Percentiles rank a stretch among this genome's conserved stretches.
phyloP scores from a whole-genome alignment of 2,329 filamentous ascomycete genomes.

The Fusarium keratoplasticum region DNA sequence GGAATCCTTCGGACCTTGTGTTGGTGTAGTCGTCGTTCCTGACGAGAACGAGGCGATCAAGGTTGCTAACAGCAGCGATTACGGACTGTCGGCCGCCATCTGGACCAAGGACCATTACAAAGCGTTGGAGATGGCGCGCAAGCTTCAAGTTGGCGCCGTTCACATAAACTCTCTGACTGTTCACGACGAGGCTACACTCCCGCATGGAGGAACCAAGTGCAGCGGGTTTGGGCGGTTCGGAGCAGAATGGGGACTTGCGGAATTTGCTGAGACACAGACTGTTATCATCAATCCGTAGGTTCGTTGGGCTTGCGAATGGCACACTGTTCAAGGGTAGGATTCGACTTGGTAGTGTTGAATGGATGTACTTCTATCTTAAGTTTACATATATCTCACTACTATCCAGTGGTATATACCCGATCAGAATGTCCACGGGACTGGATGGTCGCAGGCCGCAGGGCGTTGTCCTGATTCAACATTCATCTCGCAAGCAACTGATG shows the following conservation, averaged over 20 bases:
- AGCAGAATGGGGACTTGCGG: background rate
- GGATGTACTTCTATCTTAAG: no score
- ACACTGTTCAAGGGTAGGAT: no score
- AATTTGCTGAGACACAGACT: background rate
- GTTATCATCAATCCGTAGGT: background rate
- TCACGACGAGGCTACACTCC: background rate
- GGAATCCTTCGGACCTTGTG: background rate
- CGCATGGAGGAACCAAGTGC: background rate
- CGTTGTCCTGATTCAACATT: no score
- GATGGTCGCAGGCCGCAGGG: background rate
- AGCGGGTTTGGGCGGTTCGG: background rate
- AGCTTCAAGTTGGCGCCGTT: background rate
- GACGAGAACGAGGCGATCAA: background rate
- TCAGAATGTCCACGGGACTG: background rate
- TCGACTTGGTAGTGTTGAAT: no score
- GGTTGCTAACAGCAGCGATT: background rate
- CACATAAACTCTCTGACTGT: background rate
- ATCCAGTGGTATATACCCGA: background rate
- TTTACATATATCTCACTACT: no score
- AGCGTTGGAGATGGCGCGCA: background rate
- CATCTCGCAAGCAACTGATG: no score
- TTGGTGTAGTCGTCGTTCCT: background rate
- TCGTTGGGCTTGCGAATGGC: background rate
- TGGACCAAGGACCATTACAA: background rate
- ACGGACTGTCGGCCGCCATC: background rate